A percentile compares a stretch with the other conserved stretches of the same genome.
Evolutionary conservation across 2,329 filamentous ascomycete species (phyloP).

Genomic region (Xylariales sp.): DNA sequence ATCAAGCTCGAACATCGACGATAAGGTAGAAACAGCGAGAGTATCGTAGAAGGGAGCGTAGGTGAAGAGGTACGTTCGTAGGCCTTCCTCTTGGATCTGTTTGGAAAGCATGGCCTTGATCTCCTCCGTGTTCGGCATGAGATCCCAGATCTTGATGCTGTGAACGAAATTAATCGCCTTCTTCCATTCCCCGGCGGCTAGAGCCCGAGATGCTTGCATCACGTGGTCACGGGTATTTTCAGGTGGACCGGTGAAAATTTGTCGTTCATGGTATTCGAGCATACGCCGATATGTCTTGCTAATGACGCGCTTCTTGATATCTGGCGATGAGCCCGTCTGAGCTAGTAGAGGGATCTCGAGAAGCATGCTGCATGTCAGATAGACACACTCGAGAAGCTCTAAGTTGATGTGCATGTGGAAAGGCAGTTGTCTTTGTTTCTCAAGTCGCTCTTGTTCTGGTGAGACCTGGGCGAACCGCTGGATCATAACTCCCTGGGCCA

Average conservation of each 20-base stretch:
- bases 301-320: slow-evolving; percentile 96
- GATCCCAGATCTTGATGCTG: slow-evolving; percentile 99
- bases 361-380: slow-evolving; percentile 99
- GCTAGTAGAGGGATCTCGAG: slow-evolving; percentile 97
- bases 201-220: slow-evolving; percentile 97
- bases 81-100: slow-evolving; percentile 98
- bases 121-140: slow-evolving; percentile 91
- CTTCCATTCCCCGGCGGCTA: slow-evolving; percentile 98
- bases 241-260: slow-evolving; percentile 97
- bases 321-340: slow-evolving; percentile 94
- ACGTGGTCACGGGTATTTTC: slow-evolving; percentile 99
- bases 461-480: slow-evolving; percentile 96
- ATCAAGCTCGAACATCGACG: slow-evolving; percentile 94
- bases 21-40: slow-evolving; percentile 84
- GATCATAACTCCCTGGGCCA: slow-evolving; percentile 98
- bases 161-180: slow-evolving; percentile 93
- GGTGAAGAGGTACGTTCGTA: slow-evolving; percentile 98
- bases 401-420: slow-evolving; percentile 99
- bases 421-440: slow-evolving; percentile 95
- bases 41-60: slow-evolving; percentile 99
- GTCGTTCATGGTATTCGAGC: slow-evolving; percentile 98
- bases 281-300: slow-evolving; percentile 99
- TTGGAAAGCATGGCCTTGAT: slow-evolving; percentile 98
- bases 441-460: slow-evolving; percentile 95
- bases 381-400: slow-evolving; percentile 96